phyloP scores from a whole-genome alignment of 345 rosid genomes.

The Geranium brycei region DNA sequence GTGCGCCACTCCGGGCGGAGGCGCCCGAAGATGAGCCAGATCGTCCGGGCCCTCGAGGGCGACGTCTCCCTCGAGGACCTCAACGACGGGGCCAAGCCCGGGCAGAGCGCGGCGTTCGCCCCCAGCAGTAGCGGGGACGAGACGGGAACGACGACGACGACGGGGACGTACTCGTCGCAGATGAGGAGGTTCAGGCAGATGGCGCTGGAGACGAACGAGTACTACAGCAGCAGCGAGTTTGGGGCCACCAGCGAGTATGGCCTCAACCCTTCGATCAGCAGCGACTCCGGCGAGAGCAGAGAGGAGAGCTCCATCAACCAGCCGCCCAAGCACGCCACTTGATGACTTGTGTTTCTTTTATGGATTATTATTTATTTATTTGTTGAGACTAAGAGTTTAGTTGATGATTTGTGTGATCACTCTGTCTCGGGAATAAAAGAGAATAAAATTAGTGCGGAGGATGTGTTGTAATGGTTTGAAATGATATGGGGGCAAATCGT shows the following conservation, averaged over 20 bases:
- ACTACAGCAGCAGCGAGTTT: slow-evolving; percentile 39
- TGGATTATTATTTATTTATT: no score
- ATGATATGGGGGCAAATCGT: no score
- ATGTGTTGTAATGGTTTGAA: no score
- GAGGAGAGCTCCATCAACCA: no score
- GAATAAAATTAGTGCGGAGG: no score
- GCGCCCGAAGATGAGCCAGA: slow-evolving; percentile 89
- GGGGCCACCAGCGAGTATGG: slow-evolving; percentile 64
- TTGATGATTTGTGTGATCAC: no score
- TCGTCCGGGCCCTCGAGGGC: slow-evolving; percentile 63
- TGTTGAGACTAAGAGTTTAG: no score
- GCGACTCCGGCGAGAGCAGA: slow-evolving; percentile 25
- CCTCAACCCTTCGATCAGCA: slow-evolving; percentile 56
- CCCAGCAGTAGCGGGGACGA: slow-evolving; percentile 15
- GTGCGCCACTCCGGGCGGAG: slow-evolving; percentile 62
- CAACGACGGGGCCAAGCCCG: slow-evolving; percentile 30
- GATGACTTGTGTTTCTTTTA: no score
- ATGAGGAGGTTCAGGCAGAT: slow-evolving; percentile 36
- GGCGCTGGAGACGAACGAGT: slow-evolving; percentile 23
- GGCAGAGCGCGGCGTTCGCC: slow-evolving; percentile 19
- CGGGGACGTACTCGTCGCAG: slow-evolving; percentile 28
- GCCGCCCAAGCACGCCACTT: no score
- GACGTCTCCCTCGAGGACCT: slow-evolving; percentile 47
- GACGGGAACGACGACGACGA: neutral
- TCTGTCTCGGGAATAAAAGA: no score